Conservation (phyloP, 805 yeast genomes). For the Metschnikowia kunwiensis region DNA sequence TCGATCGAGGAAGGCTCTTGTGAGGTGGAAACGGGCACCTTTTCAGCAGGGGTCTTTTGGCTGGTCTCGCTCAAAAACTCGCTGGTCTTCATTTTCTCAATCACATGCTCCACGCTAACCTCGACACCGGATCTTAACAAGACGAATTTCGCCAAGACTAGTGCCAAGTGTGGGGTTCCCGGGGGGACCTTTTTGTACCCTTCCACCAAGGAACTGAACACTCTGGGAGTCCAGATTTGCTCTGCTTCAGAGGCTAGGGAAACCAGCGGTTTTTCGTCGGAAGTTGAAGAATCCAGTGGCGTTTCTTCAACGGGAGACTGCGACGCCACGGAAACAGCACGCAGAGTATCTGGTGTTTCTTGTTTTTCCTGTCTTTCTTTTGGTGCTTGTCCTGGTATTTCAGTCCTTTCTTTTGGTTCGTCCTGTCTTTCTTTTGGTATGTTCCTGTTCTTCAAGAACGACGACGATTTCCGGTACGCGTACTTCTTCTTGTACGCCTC, state of each 20-base stretch:
- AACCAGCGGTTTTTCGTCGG: not conserved
- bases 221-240: conserved; percentile 10
- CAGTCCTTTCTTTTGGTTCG: too few species aligned
- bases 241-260: too few species aligned
- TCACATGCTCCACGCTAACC: not conserved
- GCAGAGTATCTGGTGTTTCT: not conserved
- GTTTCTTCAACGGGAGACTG: not conserved
- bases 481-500: conserved; percentile 6
- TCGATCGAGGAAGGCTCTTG: not conserved
- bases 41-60: too few species aligned
- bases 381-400: too few species aligned
- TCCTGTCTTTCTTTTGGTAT: too few species aligned
- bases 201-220: conserved; percentile 11
- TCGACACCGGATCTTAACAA: not conserved
- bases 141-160: conserved; percentile 5
- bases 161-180: conserved; percentile 4
- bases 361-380: too few species aligned
- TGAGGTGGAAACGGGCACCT: too few species aligned
- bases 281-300: not conserved
- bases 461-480: conserved; percentile 1
- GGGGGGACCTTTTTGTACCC: conserved; percentile 9
- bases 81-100: conserved; percentile 2
- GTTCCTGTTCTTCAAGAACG: conserved; percentile 2
- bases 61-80: conserved; percentile 4
- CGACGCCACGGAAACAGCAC: not conserved